Evolutionary conservation across 768 basidiomycete genomes (phyloP).

Genomic region (Boletus rubroflammeus): DNA sequence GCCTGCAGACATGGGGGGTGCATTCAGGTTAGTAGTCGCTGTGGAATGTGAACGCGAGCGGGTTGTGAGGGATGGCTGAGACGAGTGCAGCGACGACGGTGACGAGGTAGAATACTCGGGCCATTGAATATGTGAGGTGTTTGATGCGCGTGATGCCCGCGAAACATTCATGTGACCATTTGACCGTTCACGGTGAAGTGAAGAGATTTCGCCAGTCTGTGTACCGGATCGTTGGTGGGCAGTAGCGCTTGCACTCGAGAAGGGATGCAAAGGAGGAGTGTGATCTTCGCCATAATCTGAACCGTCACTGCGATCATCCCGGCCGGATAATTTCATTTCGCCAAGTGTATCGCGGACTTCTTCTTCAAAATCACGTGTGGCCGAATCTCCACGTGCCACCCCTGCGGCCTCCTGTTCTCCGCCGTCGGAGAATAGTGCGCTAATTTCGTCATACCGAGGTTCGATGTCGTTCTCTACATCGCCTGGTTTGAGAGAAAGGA

Average conservation of each 20-base stretch:
- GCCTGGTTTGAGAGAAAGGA: conserved; percentile 82
- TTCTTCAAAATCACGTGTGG: conserved; percentile 36
- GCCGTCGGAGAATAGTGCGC: conserved; percentile 42
- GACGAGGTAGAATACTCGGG: conserved; percentile 37
- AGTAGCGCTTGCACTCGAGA: conserved; percentile 31
- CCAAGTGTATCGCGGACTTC: conserved; percentile 51
- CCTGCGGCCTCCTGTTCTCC: conserved; percentile 38
- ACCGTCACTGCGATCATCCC: conserved; percentile 52
- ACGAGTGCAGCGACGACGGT: conserved; percentile 46
- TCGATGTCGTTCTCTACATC: conserved; percentile 72
- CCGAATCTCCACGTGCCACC: conserved; percentile 21
- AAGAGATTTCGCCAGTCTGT: conserved; percentile 28
- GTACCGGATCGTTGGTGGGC: conserved; percentile 50
- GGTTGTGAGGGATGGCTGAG: conserved; percentile 48
- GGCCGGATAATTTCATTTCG: conserved; percentile 43
- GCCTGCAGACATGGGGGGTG: conserved; percentile 69
- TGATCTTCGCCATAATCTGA: conserved; percentile 63
- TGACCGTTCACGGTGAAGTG: conserved; percentile 34
- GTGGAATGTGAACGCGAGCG: conserved; percentile 60
- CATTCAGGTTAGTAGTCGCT: conserved; percentile 49
- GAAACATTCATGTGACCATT: conserved; percentile 17
- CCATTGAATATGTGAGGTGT: conserved; percentile 25
- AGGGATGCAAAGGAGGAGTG: conserved; percentile 35
- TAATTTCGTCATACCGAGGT: conserved; percentile 56
- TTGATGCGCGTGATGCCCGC: conserved; percentile 32